A percentile compares a stretch with the other conserved stretches of the same genome.
Conservation (phyloP, 176 grass and related monocot genomes). For the Avena atlantica region DNA sequence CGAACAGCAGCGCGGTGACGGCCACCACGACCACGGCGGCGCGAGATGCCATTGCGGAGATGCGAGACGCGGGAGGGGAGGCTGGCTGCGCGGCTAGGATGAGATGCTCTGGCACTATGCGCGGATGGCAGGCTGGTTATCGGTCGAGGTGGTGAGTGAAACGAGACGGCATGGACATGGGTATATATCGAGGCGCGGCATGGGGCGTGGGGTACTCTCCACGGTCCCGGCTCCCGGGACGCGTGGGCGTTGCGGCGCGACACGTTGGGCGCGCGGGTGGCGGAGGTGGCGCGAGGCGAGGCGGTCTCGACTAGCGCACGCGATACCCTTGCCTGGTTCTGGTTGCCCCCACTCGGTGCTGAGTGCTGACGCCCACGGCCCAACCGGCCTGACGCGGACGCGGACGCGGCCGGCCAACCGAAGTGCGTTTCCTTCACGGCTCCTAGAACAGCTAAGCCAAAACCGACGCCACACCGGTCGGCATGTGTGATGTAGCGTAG, state of each 20-base stretch:
- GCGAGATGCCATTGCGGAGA: conserved; percentile 54
- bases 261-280: conserved; percentile 38
- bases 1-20: conserved; percentile 51
- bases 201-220: conserved; percentile 10
- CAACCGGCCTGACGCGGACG: conserved; percentile 47
- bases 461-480: conserved; percentile 8
- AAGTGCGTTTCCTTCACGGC: conserved; percentile 39
- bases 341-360: too few relatives aligned
- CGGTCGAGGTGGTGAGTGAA: background rate
- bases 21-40: conserved; percentile 49
- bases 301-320: conserved; percentile 25
- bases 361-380: conserved; percentile 41
- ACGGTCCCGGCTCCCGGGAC: conserved; percentile 24
- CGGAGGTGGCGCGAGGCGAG: conserved; percentile 50
- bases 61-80: background rate
- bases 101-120: background rate
- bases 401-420: conserved; percentile 33
- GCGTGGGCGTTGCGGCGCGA: conserved; percentile 43
- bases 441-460: background rate
- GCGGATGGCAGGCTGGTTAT: background rate
- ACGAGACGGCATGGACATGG: background rate
- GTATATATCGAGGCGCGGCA: conserved; percentile 50
- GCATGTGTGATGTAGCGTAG: background rate
- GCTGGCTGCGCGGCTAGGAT: background rate
- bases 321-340: background rate